A percentile compares a stretch with the other conserved stretches of the same genome.
Evolutionary conservation across 352 stramenopile genomes (phyloP).

Genomic region (Phytophthora colocasiae): DNA sequence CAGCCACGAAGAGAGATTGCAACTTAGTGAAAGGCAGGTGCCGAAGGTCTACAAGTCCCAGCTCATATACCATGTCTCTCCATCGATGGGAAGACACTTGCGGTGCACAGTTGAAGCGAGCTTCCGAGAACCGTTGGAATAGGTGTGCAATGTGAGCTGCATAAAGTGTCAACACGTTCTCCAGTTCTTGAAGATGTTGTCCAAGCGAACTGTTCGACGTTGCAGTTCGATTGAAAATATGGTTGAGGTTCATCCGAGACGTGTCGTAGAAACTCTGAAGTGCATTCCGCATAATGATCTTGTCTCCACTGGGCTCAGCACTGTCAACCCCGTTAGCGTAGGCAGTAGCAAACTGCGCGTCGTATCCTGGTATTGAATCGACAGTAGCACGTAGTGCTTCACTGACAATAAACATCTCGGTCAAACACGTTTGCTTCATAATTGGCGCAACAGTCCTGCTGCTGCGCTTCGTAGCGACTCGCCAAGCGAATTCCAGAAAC

Average conservation of each 20-base stretch:
- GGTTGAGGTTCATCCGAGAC: slow-evolving; percentile 16
- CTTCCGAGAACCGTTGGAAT: slow-evolving; percentile 47
- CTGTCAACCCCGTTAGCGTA: slow-evolving; percentile 3
- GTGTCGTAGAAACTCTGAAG: slow-evolving; percentile 43
- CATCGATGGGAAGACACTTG: slow-evolving; percentile 43
- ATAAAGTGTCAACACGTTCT: slow-evolving; percentile 52
- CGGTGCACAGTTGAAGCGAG: slow-evolving; percentile 31
- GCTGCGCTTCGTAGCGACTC: slow-evolving; percentile 44
- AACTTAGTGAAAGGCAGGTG: slow-evolving; percentile 33
- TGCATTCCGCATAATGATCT: not conserved
- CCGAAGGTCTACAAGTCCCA: slow-evolving; percentile 36
- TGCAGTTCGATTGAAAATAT: not conserved
- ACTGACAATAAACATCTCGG: slow-evolving; percentile 54
- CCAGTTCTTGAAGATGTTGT: slow-evolving; percentile 30
- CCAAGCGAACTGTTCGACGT: not conserved
- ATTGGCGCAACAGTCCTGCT: not conserved
- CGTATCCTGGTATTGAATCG: slow-evolving; percentile 29
- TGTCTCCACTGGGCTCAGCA: slow-evolving; percentile 8
- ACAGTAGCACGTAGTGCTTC: slow-evolving; percentile 36
- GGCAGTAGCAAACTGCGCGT: not conserved
- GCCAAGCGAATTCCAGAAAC: slow-evolving; percentile 53
- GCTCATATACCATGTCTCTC: slow-evolving; percentile 43
- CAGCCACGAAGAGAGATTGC: slow-evolving; percentile 25
- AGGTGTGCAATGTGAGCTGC: slow-evolving; percentile 50
- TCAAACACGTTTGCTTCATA: slow-evolving; percentile 38